Evolutionary conservation across 495 filamentous ascomycete species (phyloP), one percentile per base, ranked within the genome.

Genomic region (Cercophora newfieldiana): DNA sequence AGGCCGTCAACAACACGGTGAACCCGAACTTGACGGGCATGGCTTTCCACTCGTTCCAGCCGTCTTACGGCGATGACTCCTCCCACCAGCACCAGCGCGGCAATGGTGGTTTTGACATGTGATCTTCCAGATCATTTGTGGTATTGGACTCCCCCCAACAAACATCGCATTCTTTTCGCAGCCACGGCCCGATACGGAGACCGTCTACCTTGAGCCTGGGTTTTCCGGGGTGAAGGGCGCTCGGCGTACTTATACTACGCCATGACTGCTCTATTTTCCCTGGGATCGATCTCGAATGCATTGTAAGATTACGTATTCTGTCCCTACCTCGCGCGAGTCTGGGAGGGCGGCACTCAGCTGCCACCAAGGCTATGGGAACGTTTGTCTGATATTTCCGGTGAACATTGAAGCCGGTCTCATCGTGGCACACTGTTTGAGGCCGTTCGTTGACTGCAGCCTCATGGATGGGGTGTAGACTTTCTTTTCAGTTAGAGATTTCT

Each of bases 51-150:
- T 31, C 57, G 8, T 73, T 67, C 55, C 22, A 33, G 19, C 57
- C 61, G 7, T 31, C 66, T 4, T 72, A 66, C 44, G 24, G 64
- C 22, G 49, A 66, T 31, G 70, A 74, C 48, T 48, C 66, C 22
- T 14, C 37, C 10, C 37, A 44, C 10, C 48, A 29, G 7, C 61
- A 69, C 30, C 70, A 70, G 12, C 63, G 61, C 26, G 59, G 49
- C 21, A 47, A 65, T n/a, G 60, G 63, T 21, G 66, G 70, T 8
- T 71, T 69, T 18, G 72, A 69, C 19, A 57, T 73, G 54, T 73
- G 66, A 73, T 59, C 44, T 10, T 30, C 8, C 7, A 16, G 21
- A 12, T 16, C 37, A 14, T 14, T 44, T 4, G 37, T 14, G 12
- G 10, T 44, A 14, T 14, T 14, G 37, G 10, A 8, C 12, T 14